These are phyloP conservation scores for Striga asiatica DNA, from an alignment of 257 asterid species.

Conservation along the genomic window DNA sequence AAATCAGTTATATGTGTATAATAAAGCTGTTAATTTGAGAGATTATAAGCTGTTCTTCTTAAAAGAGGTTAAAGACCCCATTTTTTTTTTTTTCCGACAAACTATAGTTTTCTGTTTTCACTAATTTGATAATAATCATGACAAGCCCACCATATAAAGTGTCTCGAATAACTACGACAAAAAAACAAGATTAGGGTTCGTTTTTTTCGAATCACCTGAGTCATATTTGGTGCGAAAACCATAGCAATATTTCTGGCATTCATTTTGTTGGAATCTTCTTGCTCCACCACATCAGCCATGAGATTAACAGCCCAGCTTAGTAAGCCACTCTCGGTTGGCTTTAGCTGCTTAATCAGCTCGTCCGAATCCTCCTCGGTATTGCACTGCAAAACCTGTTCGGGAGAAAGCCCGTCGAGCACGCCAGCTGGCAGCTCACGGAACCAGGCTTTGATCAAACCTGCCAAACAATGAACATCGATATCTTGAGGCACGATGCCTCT, in stretches of 20 bases:
- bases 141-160: too few species aligned
- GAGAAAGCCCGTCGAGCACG: conserved; percentile 82
- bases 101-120: too few species aligned
- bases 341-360: conserved; percentile 59
- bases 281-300: conserved; percentile 97
- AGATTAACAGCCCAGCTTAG: conserved; percentile 92
- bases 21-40: too few species aligned
- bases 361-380: conserved; percentile 66
- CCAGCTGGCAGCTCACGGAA: conserved; percentile 86
- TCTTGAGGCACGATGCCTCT: conserved; percentile 79
- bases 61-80: too few species aligned
- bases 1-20: too few species aligned
- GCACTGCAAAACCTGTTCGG: conserved; percentile 75
- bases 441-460: conserved; percentile 96
- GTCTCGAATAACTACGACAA: too few species aligned
- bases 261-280: conserved; percentile 86
- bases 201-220: conserved; percentile 50
- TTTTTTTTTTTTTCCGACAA: too few species aligned
- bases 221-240: conserved; percentile 97
- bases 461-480: conserved; percentile 89
- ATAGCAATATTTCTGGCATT: conserved; percentile 89
- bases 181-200: too few species aligned
- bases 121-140: too few species aligned
- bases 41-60: too few species aligned
- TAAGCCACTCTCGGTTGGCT: conserved; percentile 65